These are phyloP conservation scores for Butyriboletus pseudospeciosus DNA, from an alignment of 1,284 basidiomycete species.

Conservation along the genomic window DNA sequence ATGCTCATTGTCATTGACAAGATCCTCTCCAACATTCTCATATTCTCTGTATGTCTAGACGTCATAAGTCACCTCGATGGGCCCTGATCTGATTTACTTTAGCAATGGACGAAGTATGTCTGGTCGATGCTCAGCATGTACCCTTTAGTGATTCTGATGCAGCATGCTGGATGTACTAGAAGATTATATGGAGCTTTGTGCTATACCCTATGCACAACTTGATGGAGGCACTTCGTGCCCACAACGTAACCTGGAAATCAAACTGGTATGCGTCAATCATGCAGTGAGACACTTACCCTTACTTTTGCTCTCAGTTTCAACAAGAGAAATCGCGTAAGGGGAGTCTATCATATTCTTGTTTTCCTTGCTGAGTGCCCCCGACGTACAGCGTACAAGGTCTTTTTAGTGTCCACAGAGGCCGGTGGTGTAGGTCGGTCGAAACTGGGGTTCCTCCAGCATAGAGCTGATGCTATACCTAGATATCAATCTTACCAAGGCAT, in stretches of 20 bases:
- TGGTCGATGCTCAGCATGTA: neutral
- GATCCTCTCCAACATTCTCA: slow-evolving; percentile 68
- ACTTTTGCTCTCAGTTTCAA: slow-evolving; percentile 46
- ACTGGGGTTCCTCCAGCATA: neutral
- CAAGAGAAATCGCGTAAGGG: slow-evolving; percentile 50
- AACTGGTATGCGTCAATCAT: slow-evolving; percentile 37
- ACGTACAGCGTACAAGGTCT: slow-evolving; percentile 68
- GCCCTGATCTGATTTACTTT: slow-evolving; percentile 7
- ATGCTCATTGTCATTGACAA: slow-evolving; percentile 81
- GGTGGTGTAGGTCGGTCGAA: slow-evolving; percentile 66
- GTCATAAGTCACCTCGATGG: neutral
- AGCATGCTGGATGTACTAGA: slow-evolving; percentile 85
- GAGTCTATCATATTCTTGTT: slow-evolving; percentile 23
- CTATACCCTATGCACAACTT: slow-evolving; percentile 71
- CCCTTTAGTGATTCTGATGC: slow-evolving; percentile 22
- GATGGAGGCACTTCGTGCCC: slow-evolving; percentile 61
- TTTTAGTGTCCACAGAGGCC: slow-evolving; percentile 81
- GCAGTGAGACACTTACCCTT: neutral
- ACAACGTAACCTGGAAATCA: slow-evolving; percentile 53
- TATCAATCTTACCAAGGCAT: slow-evolving; percentile 80
- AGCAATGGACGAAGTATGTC: slow-evolving; percentile 54
- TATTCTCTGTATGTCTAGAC: slow-evolving; percentile 66
- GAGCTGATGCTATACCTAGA: slow-evolving; percentile 28
- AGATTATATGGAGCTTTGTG: slow-evolving; percentile 73
- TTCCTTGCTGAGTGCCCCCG: slow-evolving; percentile 26